A percentile compares a stretch with the other conserved stretches of the same genome.
Conservation (phyloP, 305 asterid species). For the Solanum hybrid region DNA sequence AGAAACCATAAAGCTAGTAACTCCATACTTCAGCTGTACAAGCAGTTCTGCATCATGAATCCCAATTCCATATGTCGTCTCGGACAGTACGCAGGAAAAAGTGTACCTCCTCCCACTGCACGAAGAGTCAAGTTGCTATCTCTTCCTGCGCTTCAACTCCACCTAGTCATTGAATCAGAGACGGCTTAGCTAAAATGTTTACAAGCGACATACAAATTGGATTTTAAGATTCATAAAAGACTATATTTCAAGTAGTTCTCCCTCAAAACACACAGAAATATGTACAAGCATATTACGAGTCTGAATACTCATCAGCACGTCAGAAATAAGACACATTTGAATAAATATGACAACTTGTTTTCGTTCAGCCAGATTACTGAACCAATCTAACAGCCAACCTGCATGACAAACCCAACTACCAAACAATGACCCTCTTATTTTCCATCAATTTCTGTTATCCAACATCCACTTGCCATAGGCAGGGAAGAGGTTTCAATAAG, state of each 20-base stretch:
- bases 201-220: not conserved
- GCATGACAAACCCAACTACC: not conserved
- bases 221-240: not conserved
- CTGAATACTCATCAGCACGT: not conserved
- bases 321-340: not conserved
- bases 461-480: not conserved
- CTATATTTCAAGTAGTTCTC: not conserved
- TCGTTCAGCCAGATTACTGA: not conserved
- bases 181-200: not conserved
- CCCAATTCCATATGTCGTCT: not conserved
- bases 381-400: not conserved
- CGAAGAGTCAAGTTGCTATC: constrained; percentile 26
- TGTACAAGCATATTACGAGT: not conserved
- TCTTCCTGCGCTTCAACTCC: constrained; percentile 79
- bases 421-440: not conserved
- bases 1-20: not conserved
- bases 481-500: not conserved
- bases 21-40: not conserved
- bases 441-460: not conserved
- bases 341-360: not conserved
- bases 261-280: not conserved
- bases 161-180: constrained; percentile 30
- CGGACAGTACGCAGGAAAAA: constrained; percentile 20
- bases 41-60: not conserved
- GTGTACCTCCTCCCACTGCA: constrained; percentile 23